Conservation (phyloP, 257 asterid species). For the Solanum pimpinellifolium region DNA sequence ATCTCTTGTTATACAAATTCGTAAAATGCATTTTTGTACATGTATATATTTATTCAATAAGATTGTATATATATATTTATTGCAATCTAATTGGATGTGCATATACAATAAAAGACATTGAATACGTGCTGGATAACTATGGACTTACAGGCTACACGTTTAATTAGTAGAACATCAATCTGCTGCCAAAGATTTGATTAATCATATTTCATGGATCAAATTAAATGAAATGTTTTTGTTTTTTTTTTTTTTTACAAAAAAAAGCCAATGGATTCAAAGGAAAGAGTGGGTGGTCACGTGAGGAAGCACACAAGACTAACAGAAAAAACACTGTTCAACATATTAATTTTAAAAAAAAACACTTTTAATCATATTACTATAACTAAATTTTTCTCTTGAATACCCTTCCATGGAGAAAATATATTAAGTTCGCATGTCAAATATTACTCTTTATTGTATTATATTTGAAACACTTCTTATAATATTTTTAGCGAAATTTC, state of each 20-base stretch:
- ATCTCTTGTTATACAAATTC: too few species aligned
- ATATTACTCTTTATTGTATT: background rate
- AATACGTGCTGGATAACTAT: background rate
- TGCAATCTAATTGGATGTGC: too few species aligned
- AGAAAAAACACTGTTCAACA: background rate
- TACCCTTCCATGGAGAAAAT: background rate
- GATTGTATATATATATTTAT: too few species aligned
- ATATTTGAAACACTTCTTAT: background rate
- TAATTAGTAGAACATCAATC: background rate
- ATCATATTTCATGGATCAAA: background rate
- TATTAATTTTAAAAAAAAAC: background rate
- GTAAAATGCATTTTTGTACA: too few species aligned
- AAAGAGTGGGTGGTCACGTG: slow-evolving; percentile 11
- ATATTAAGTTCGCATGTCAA: background rate
- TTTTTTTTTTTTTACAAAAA: background rate
- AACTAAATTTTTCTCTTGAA: background rate
- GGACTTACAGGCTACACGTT: background rate
- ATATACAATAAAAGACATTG: too few species aligned
- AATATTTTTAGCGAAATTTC: background rate
- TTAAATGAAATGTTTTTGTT: background rate
- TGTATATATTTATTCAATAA: too few species aligned
- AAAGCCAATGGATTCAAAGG: background rate
- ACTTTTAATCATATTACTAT: background rate
- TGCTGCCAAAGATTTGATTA: background rate
- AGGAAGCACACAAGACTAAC: slow-evolving; percentile 27